Evolutionary conservation across 176 grass and related monocot species (phyloP).

Genomic region (Oryza australiensis): DNA sequence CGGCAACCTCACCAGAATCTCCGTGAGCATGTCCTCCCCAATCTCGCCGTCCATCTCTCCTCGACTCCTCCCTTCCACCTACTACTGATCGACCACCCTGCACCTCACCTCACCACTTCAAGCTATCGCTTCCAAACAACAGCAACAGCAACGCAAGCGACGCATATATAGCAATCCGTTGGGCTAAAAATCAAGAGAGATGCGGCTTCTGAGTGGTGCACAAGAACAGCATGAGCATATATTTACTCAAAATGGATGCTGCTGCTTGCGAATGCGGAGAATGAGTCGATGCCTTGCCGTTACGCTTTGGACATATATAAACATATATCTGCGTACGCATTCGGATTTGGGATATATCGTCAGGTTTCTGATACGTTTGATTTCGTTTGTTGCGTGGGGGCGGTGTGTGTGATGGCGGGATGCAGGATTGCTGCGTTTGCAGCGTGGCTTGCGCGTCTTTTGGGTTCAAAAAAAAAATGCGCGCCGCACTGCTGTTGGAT

Average conservation of each 20-base stretch:
- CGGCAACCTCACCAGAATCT: constrained; percentile 73
- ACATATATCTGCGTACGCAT: background rate
- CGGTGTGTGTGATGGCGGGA: background rate
- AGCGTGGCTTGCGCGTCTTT: background rate
- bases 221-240: background rate
- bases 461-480: background rate
- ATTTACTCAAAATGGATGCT: background rate
- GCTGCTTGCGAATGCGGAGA: background rate
- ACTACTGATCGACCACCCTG: background rate
- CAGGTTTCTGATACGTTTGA: background rate
- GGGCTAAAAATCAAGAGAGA: background rate
- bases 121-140: background rate
- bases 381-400: background rate
- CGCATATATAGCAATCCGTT: background rate
- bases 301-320: background rate
- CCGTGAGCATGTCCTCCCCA: constrained; percentile 57
- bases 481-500: background rate
- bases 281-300: background rate
- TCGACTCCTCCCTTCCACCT: background rate
- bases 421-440: background rate
- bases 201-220: background rate
- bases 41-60: constrained; percentile 37
- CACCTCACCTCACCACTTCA: background rate
- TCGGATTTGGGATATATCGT: background rate
- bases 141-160: background rate